A percentile compares a stretch with the other conserved stretches of the same genome.
Conservation (phyloP, 257 asterid species). For the Anisodus acutangulus region DNA sequence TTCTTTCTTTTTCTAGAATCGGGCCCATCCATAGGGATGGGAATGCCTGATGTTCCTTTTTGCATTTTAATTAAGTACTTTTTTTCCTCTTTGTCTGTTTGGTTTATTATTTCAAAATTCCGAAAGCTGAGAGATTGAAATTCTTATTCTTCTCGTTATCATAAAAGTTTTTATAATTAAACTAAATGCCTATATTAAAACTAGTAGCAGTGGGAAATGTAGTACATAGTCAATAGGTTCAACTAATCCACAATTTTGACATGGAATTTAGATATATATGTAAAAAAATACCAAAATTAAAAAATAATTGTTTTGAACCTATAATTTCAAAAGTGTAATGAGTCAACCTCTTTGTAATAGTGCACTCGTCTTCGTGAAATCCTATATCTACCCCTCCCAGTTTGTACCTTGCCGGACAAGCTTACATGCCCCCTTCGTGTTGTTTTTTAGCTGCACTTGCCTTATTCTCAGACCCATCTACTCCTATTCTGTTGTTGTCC, state of each 20-base stretch:
- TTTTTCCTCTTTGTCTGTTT: not conserved
- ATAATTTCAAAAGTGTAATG: not conserved
- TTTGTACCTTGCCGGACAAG: not conserved
- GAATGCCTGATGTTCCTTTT: not conserved
- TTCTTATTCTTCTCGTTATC: not conserved
- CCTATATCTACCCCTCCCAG: not conserved
- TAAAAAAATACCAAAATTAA: not conserved
- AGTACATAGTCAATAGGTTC: not conserved
- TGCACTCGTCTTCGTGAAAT: not conserved
- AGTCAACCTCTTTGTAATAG: not conserved
- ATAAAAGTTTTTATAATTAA: not conserved
- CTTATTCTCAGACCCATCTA: not conserved
- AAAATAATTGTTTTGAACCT: not conserved
- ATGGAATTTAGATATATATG: not conserved
- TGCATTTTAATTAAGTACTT: not conserved
- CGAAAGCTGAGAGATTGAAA: not conserved
- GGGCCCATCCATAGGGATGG: not conserved
- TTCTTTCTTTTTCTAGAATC: not conserved
- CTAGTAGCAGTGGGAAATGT: not conserved
- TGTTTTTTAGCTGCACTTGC: not conserved
- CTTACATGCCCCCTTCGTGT: not conserved
- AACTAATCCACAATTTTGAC: not conserved
- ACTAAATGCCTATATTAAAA: not conserved
- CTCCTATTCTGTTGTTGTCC: not conserved
- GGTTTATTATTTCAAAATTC: not conserved